Evolutionary conservation across 371 early-diverging fungal species (phyloP).

Genomic region (Gilbertella persicaria): DNA sequence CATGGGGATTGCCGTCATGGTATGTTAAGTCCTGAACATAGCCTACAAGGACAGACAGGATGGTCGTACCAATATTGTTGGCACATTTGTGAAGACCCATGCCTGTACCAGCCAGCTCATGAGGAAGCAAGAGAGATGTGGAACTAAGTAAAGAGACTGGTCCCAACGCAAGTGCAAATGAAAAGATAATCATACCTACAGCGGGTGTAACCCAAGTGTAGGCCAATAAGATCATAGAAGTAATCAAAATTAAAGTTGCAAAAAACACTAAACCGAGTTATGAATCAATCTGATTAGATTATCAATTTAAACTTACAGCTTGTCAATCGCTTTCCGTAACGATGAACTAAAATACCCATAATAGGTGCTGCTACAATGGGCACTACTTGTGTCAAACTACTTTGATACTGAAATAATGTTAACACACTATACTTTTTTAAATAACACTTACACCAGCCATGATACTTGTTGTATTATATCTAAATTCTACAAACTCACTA

Average conservation of each 20-base stretch:
- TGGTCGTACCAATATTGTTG: slow-evolving; percentile 52
- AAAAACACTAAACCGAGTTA: slow-evolving; percentile 26
- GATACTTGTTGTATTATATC: slow-evolving; percentile 41
- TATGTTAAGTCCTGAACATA: slow-evolving; percentile 53
- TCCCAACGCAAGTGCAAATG: slow-evolving; percentile 45
- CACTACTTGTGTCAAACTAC: slow-evolving; percentile 54
- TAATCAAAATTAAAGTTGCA: slow-evolving; percentile 36
- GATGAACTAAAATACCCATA: slow-evolving; percentile 55
- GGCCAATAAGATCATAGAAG: slow-evolving; percentile 36
- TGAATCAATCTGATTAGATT: background rate
- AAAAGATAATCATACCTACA: slow-evolving; percentile 51
- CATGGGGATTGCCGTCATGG: slow-evolving; percentile 43
- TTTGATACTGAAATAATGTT: slow-evolving; percentile 41
- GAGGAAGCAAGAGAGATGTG: slow-evolving; percentile 42
- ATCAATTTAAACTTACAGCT: slow-evolving; percentile 25
- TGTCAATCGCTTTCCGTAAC: slow-evolving; percentile 49
- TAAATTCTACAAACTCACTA: slow-evolving; percentile 50
- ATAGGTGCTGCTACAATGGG: slow-evolving; percentile 57
- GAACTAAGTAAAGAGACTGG: slow-evolving; percentile 48
- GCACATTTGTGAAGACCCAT: slow-evolving; percentile 54
- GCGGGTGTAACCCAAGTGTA: slow-evolving; percentile 42
- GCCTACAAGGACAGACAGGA: slow-evolving; percentile 50
- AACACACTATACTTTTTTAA: background rate
- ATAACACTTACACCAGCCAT: slow-evolving; percentile 46
- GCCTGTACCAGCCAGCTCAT: slow-evolving; percentile 48